Conservation (phyloP, 495 filamentous ascomycete species). For the Tetracladium setigerum region DNA sequence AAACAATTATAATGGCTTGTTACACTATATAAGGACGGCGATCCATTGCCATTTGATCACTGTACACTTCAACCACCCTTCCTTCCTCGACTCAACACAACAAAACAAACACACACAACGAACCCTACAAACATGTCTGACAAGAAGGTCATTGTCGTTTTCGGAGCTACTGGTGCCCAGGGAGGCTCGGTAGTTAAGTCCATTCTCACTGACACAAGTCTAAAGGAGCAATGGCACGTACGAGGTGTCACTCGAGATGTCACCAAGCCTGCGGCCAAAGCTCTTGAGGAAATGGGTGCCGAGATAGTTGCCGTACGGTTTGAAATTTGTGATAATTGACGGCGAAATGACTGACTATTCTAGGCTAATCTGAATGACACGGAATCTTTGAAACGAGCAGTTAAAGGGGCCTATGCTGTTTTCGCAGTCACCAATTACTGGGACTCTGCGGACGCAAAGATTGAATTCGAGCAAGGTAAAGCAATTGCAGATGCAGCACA, state of each 20-base stretch:
- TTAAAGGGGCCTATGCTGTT: constrained; percentile 44
- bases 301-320: constrained; percentile 23
- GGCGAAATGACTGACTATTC: background rate
- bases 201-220: constrained; percentile 38
- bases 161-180: constrained; percentile 55
- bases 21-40: too few relatives aligned
- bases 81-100: too few relatives aligned
- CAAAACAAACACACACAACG: too few relatives aligned
- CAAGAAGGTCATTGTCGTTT: constrained; percentile 44
- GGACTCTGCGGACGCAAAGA: constrained; percentile 32
- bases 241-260: constrained; percentile 49
- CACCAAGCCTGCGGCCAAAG: constrained; percentile 30
- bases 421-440: constrained; percentile 51
- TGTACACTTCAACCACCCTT: too few relatives aligned
- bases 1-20: too few relatives aligned
- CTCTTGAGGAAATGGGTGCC: constrained; percentile 28
- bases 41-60: too few relatives aligned
- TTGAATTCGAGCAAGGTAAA: constrained; percentile 45
- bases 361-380: constrained; percentile 42
- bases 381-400: constrained; percentile 33
- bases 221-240: constrained; percentile 40
- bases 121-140: too few relatives aligned
- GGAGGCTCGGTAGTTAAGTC: constrained; percentile 46
- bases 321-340: too few relatives aligned
- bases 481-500: constrained; percentile 45